phyloP scores from a whole-genome alignment of 2,329 filamentous ascomycete species.

The Leptographium procerum region DNA sequence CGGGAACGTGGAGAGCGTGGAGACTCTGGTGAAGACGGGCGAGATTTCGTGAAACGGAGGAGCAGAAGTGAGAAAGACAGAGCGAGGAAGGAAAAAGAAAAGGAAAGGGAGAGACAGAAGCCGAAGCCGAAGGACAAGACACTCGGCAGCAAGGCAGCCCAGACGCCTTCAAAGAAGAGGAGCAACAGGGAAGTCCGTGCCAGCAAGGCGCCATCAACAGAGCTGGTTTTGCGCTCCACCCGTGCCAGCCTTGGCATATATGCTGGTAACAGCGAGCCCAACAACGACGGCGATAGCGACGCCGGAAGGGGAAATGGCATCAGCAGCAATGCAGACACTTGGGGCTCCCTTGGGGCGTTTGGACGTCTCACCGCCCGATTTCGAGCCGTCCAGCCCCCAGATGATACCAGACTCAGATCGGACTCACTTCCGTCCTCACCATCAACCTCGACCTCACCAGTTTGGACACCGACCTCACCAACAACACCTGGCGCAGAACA shows the following conservation, averaged over 20 bases:
- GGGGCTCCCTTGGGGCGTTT: slow-evolving; percentile 22
- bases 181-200: background rate
- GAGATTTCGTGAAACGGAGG: slow-evolving; percentile 1
- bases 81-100: background rate
- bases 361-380: slow-evolving; percentile 44
- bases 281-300: background rate
- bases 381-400: slow-evolving; percentile 32
- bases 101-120: background rate
- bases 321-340: slow-evolving; percentile 12
- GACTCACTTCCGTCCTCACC: background rate
- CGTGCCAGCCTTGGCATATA: slow-evolving; percentile 1
- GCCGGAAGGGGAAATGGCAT: slow-evolving; percentile 7
- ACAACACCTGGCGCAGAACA: background rate
- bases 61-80: slow-evolving; percentile 5
- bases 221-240: slow-evolving; percentile 1
- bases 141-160: background rate
- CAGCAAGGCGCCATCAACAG: background rate
- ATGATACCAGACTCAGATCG: slow-evolving; percentile 5
- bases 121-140: background rate
- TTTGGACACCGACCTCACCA: background rate
- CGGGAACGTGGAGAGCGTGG: background rate
- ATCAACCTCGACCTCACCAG: background rate
- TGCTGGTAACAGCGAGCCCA: background rate
- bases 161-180: background rate
- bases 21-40: slow-evolving; percentile 4